These are phyloP conservation scores for Porpolomopsis calyptriformis DNA, from an alignment of 768 basidiomycete genomes.

Conservation along the genomic window DNA sequence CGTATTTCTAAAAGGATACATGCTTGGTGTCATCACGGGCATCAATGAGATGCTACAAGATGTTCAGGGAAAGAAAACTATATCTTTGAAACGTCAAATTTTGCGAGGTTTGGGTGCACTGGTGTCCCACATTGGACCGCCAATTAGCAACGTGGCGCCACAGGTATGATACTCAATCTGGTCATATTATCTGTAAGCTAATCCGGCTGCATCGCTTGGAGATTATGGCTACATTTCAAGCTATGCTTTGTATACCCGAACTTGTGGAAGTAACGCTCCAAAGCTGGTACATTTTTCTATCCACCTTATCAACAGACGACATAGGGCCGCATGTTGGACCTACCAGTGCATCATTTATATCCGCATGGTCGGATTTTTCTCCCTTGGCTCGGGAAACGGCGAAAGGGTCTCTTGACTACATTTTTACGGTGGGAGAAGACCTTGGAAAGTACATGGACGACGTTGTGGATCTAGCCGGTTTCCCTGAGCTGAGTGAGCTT, in stretches of 20 bases:
- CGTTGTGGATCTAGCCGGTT: slow-evolving; percentile 64
- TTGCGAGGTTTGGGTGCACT: slow-evolving; percentile 69
- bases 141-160: slow-evolving; percentile 68
- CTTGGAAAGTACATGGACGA: slow-evolving; percentile 56
- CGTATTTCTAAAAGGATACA: slow-evolving; percentile 58
- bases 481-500: slow-evolving; percentile 51
- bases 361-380: slow-evolving; percentile 62
- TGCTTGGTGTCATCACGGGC: slow-evolving; percentile 76
- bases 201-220: slow-evolving; percentile 20
- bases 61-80: slow-evolving; percentile 63
- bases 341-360: slow-evolving; percentile 76
- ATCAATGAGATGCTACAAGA: slow-evolving; percentile 85
- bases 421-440: slow-evolving; percentile 48
- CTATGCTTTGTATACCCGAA: slow-evolving; percentile 64
- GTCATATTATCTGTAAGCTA: neutral
- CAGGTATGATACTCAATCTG: slow-evolving; percentile 43
- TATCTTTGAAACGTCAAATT: slow-evolving; percentile 61
- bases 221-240: slow-evolving; percentile 96
- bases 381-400: slow-evolving; percentile 42
- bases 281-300: slow-evolving; percentile 73
- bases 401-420: slow-evolving; percentile 50
- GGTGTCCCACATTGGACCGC: slow-evolving; percentile 56
- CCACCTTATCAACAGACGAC: slow-evolving; percentile 53
- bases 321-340: slow-evolving; percentile 77
- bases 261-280: slow-evolving; percentile 69